These are phyloP conservation scores for Alnus rubra DNA, from an alignment of 306 rosid species.

Conservation along the genomic window DNA sequence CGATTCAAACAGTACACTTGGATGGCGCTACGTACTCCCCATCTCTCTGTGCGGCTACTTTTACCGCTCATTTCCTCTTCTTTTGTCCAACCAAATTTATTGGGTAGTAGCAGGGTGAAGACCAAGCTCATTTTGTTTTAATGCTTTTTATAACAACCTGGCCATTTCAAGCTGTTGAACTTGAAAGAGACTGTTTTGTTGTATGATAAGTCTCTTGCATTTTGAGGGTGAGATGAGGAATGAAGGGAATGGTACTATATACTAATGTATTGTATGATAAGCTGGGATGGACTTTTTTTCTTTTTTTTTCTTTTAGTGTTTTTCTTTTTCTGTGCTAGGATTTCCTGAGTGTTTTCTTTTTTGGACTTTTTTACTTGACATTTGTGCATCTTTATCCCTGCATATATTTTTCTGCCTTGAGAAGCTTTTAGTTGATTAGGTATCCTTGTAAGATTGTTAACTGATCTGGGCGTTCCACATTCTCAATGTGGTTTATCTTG, in stretches of 20 bases:
- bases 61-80: not conserved
- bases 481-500: conserved; percentile 19
- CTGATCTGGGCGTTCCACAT: not conserved
- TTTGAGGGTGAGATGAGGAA: not conserved
- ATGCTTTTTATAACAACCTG: not conserved
- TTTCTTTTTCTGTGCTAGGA: not conserved
- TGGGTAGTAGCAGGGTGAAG: not conserved
- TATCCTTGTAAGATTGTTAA: conserved; percentile 14
- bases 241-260: not conserved
- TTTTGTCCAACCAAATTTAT: not conserved
- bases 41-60: too few species aligned
- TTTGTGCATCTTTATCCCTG: not conserved
- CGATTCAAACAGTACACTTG: not conserved
- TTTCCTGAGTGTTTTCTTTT: not conserved
- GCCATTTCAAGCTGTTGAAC: not conserved
- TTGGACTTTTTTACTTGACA: not conserved
- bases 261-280: not conserved
- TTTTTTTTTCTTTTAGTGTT: not conserved
- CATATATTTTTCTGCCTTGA: not conserved
- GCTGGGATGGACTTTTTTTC: not conserved
- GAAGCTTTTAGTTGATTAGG: not conserved
- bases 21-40: not conserved
- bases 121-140: not conserved
- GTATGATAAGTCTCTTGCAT: not conserved
- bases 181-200: not conserved